These are phyloP conservation scores for Lantana camara DNA, from an alignment of 257 asterid species.

Conservation along the genomic window DNA sequence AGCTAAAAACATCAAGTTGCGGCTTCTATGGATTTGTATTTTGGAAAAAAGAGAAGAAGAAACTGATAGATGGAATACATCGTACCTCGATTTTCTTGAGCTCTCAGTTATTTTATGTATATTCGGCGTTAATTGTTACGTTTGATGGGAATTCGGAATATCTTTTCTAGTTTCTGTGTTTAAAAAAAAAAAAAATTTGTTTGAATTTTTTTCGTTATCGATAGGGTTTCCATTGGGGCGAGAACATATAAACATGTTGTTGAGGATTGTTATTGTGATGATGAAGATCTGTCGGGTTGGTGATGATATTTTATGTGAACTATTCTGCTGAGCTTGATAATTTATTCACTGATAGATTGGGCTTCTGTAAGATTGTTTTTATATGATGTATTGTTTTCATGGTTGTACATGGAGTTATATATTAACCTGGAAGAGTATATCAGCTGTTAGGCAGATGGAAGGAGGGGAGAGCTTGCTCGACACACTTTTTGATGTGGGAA, in stretches of 20 bases:
- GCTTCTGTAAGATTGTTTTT: not conserved
- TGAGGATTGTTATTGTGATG: not conserved
- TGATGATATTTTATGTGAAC: not conserved
- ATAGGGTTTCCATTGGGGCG: not conserved
- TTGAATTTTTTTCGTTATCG: not conserved
- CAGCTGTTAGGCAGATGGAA: slow-evolving; percentile 50
- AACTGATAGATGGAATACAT: not conserved
- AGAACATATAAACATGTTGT: not conserved
- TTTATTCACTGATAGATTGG: slow-evolving; percentile 1
- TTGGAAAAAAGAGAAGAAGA: too few relatives aligned
- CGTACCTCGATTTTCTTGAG: not conserved
- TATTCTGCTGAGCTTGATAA: not conserved
- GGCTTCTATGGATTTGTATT: not conserved
- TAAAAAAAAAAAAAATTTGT: too few relatives aligned
- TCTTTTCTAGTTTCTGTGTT: not conserved
- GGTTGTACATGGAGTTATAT: slow-evolving; percentile 7
- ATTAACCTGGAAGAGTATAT: slow-evolving; percentile 19
- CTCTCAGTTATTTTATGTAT: not conserved
- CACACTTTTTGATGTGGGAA: slow-evolving; percentile 56
- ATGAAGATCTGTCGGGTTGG: not conserved
- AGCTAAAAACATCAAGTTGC: slow-evolving; percentile 8
- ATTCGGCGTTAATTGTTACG: not conserved
- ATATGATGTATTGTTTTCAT: not conserved
- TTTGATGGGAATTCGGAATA: too few relatives aligned
- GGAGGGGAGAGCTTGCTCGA: slow-evolving; percentile 59